These are phyloP conservation scores for Globisporangium splendens DNA, from an alignment of 352 stramenopile genomes.

Conservation along the genomic window DNA sequence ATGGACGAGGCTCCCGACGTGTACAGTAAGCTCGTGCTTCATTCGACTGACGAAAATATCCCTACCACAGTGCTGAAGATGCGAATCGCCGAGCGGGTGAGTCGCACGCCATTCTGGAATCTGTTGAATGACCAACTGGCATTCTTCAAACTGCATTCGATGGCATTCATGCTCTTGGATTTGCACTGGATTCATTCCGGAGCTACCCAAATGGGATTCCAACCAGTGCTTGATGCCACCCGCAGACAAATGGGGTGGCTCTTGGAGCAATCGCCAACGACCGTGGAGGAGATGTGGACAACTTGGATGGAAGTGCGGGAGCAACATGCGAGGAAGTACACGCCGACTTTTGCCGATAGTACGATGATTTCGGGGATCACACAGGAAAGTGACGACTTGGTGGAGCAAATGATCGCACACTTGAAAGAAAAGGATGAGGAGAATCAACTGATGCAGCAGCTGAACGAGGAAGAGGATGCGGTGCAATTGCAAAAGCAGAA, in stretches of 20 bases:
- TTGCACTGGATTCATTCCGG: slow-evolving; percentile 79
- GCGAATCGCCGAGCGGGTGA: slow-evolving; percentile 74
- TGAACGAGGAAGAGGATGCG: background rate
- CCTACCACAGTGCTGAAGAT: slow-evolving; percentile 63
- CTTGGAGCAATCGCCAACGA: slow-evolving; percentile 64
- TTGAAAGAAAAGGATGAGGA: slow-evolving; percentile 10
- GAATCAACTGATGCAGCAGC: background rate
- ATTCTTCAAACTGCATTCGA: slow-evolving; percentile 75
- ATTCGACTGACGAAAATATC: slow-evolving; percentile 29
- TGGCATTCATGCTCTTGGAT: slow-evolving; percentile 85
- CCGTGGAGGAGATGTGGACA: slow-evolving; percentile 81
- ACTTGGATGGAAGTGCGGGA: slow-evolving; percentile 81
- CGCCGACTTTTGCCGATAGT: slow-evolving; percentile 19
- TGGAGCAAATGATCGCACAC: slow-evolving; percentile 15
- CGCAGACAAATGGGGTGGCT: slow-evolving; percentile 80
- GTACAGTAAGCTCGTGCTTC: slow-evolving; percentile 70
- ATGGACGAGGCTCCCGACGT: slow-evolving; percentile 67
- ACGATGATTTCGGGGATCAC: background rate
- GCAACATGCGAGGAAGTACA: slow-evolving; percentile 58
- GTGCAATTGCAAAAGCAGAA: background rate
- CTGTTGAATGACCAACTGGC: slow-evolving; percentile 69
- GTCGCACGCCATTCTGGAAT: slow-evolving; percentile 74
- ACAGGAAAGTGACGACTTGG: slow-evolving; percentile 14
- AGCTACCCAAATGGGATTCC: slow-evolving; percentile 82
- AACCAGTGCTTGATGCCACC: slow-evolving; percentile 74